A percentile compares a stretch with the other conserved stretches of the same genome.
Conservation (phyloP, 2,329 filamentous ascomycete species). For the Emmonsiellopsis sp. region DNA sequence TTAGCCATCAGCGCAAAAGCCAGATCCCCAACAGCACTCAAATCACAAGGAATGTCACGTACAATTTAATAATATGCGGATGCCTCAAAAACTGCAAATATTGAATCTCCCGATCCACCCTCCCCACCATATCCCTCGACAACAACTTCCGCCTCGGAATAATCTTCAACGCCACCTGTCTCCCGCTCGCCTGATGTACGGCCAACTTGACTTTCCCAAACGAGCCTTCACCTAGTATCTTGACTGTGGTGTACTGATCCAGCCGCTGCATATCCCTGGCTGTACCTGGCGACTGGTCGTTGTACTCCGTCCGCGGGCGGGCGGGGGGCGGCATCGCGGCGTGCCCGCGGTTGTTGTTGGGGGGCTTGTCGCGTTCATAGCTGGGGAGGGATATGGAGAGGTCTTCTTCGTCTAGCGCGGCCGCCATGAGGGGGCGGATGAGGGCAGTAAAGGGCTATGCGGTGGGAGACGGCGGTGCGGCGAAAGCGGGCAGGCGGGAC, state of each 20-base stretch:
- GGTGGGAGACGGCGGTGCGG: neutral
- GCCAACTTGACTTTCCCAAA: slow-evolving; percentile 99
- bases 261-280: slow-evolving; percentile 66
- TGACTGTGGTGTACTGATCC: slow-evolving; percentile 82
- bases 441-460: neutral
- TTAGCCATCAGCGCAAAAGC: neutral
- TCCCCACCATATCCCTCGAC: slow-evolving; percentile 93
- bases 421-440: slow-evolving; percentile 20
- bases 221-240: slow-evolving; percentile 88
- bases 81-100: slow-evolving; percentile 92
- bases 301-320: slow-evolving; percentile 10
- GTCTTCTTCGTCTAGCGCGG: slow-evolving; percentile 28
- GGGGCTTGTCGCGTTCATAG: slow-evolving; percentile 9
- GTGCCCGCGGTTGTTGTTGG: slow-evolving; percentile 13
- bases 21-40: neutral
- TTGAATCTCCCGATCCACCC: slow-evolving; percentile 95
- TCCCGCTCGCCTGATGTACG: slow-evolving; percentile 79
- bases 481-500: neutral
- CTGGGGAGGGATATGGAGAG: slow-evolving; percentile 26
- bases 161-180: slow-evolving; percentile 96
- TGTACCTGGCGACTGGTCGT: slow-evolving; percentile 35
- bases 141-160: slow-evolving; percentile 94
- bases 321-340: slow-evolving; percentile 4
- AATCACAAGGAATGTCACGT: slow-evolving; percentile 26
- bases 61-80: slow-evolving; percentile 98